phyloP scores from a whole-genome alignment of 148 eudicot genomes.

The Nepenthes gracilis region DNA sequence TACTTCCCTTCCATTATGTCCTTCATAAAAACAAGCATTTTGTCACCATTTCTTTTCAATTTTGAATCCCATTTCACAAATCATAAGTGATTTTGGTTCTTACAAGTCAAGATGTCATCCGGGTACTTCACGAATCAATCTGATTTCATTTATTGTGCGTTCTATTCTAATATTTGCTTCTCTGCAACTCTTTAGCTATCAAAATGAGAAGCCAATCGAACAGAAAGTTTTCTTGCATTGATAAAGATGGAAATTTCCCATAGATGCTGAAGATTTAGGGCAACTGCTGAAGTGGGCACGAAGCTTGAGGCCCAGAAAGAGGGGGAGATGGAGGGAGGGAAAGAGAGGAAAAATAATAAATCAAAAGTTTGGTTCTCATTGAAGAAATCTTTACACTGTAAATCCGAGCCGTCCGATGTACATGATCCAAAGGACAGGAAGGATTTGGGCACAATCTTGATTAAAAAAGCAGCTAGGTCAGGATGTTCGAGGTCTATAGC shows the following conservation, averaged over 20 bases:
- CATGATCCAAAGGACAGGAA: slow-evolving; percentile 46
- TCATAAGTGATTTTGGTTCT: no score
- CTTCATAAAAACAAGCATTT: no score
- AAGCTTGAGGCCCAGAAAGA: no score
- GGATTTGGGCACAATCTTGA: slow-evolving; percentile 26
- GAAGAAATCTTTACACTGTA: slow-evolving; percentile 78
- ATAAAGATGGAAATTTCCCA: background rate
- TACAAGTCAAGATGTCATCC: no score
- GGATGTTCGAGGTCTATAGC: slow-evolving; percentile 97
- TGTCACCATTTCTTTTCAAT: no score
- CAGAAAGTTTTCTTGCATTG: background rate
- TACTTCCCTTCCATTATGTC: no score
- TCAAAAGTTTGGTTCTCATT: slow-evolving; percentile 85
- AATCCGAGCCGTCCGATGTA: slow-evolving; percentile 84
- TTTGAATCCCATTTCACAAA: no score
- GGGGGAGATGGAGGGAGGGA: background rate
- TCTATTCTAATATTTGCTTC: background rate
- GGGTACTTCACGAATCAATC: no score
- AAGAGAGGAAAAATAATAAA: slow-evolving; percentile 17
- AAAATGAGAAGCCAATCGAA: background rate
- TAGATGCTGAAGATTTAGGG: background rate
- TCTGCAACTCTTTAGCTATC: background rate
- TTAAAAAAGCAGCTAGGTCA: slow-evolving; percentile 53
- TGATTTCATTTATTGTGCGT: background rate
- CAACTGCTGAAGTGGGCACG: background rate